Evolutionary conservation across 371 early-diverging fungal species (phyloP), one percentile per base, ranked within the genome.

Genomic region (Circinella umbellata): DNA sequence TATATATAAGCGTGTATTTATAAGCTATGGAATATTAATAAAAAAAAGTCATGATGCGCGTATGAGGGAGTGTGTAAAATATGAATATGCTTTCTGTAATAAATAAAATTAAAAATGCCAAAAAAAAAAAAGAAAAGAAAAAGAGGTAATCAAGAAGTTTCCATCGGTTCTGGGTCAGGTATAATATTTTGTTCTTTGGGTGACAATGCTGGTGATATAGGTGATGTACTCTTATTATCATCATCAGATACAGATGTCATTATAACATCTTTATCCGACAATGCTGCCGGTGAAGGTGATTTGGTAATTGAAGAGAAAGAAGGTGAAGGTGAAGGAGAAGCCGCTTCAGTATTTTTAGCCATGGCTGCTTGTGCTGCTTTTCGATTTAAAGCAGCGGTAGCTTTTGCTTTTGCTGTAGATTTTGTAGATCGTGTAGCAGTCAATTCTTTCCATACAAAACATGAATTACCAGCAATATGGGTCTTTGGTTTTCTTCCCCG

Each of bases 401-500:
- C 65, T 13, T 18, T 46, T 34, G 65, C 65, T 64, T 64, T 64
- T n/a, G 65, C 65, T 7, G 47, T 68, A 37, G 61, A 20, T 27
- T 20, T 36, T 9, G 62, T 10, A 14, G 68, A 68, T 3, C 70
- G 46, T 37, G 63, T 59, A 9, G 63, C 63, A 4, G 70, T 18
- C 27, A 70, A 15, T 42, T 70, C 76, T 51, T 79, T 79, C 80
- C 82, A 82, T 13, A 82, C 82, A 79, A 84, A 84, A 54, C 85
- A 84, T 18, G 85, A 81, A 64, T 84, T 80, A 14, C 85, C 85
- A 34, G 69, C 78, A 46, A 82, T 75, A 57, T 80, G 85, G 0
- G 76, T 79, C 48, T 84, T 84, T 20, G 85, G 80, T 55, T 84
- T 84, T 18, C 85, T 63, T 4, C 85, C 85, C 53, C 85, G 70